Evolutionary conservation across 148 eudicot genomes (phyloP).

Genomic region (Rhododendron molle): DNA sequence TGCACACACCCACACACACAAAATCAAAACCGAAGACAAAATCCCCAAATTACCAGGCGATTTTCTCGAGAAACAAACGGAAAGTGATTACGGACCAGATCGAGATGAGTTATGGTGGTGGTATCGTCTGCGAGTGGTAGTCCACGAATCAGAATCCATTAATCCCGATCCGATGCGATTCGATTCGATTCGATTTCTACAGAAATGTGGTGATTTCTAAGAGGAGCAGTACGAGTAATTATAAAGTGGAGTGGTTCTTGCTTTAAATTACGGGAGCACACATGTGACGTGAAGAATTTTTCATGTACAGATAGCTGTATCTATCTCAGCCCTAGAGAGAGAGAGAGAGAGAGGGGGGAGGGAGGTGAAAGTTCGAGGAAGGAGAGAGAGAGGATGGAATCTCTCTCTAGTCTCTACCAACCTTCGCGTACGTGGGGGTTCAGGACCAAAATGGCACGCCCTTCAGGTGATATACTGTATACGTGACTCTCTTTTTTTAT

Average conservation of each 20-base stretch:
- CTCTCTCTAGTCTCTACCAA: constrained; percentile 26
- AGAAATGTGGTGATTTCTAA: not conserved
- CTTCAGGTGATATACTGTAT: too few species aligned
- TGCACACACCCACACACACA: constrained; percentile 14
- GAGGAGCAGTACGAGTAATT: not conserved
- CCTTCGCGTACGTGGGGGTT: constrained; percentile 1
- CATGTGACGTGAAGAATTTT: not conserved
- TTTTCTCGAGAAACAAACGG: constrained; percentile 5
- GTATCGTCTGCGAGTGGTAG: constrained; percentile 39
- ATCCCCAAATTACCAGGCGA: not conserved
- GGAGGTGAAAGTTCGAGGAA: constrained; percentile 11
- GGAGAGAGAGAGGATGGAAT: not conserved
- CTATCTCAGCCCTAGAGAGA: not conserved
- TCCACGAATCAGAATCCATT: constrained; percentile 67
- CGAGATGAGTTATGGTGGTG: constrained; percentile 28
- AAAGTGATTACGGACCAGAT: constrained; percentile 38
- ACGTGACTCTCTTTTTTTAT: too few species aligned
- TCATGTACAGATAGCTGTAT: not conserved
- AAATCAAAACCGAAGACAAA: not conserved
- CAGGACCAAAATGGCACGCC: too few species aligned
- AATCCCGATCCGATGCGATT: not conserved
- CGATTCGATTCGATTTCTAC: not conserved
- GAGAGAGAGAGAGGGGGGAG: not conserved
- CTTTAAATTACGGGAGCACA: not conserved
- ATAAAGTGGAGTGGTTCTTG: not conserved